Evolutionary conservation across 805 yeast genomes (phyloP).

Genomic region (Saturnispora hagleri): DNA sequence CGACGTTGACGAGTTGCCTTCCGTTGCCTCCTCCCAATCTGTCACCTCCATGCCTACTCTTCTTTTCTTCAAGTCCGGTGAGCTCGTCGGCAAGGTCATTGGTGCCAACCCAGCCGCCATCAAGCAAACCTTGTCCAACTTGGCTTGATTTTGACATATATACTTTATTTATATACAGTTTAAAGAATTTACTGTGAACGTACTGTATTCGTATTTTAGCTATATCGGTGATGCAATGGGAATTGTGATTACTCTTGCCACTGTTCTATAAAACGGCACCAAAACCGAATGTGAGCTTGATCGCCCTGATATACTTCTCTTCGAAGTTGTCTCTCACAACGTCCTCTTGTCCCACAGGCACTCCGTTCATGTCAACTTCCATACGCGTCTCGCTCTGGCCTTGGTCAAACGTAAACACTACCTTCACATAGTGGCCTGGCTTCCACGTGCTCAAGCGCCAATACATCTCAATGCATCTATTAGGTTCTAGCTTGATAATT

Average conservation of each 20-base stretch:
- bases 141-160: slow-evolving; percentile 18
- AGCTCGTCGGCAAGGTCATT: slow-evolving; percentile 66
- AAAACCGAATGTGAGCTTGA: slow-evolving; percentile 87
- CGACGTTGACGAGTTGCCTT: slow-evolving; percentile 80
- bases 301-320: slow-evolving; percentile 80
- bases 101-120: slow-evolving; percentile 88
- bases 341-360: slow-evolving; percentile 94
- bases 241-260: neutral
- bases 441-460: slow-evolving; percentile 94
- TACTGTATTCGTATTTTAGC: too few species aligned
- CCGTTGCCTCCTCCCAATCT: slow-evolving; percentile 60
- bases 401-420: slow-evolving; percentile 59
- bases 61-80: slow-evolving; percentile 74
- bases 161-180: neutral
- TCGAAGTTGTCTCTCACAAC: slow-evolving; percentile 76
- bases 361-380: slow-evolving; percentile 68
- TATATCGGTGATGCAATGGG: too few species aligned
- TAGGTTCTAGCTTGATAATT: slow-evolving; percentile 48
- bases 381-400: slow-evolving; percentile 80
- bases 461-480: slow-evolving; percentile 52
- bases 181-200: neutral
- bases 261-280: slow-evolving; percentile 67
- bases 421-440: slow-evolving; percentile 64
- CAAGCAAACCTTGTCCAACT: slow-evolving; percentile 43
- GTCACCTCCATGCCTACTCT: slow-evolving; percentile 52